Base-by-base conservation (phyloP, 225 moss, liverwort and hornwort species). In the Physcomitrellopsis africana region DNA sequence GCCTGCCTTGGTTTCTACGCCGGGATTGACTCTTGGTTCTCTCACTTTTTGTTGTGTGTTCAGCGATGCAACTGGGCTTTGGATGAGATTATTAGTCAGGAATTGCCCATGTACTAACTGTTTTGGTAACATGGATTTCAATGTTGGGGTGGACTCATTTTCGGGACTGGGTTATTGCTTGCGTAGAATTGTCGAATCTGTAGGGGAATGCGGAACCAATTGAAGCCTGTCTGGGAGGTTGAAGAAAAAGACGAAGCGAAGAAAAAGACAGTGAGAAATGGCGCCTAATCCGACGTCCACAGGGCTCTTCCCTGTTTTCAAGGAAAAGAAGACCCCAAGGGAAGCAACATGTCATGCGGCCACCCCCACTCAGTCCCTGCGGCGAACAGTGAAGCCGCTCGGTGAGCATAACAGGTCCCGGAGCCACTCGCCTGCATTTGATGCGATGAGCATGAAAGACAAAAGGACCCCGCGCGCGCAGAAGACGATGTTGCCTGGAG, bases 321-420 rank as follows among this genome's bases (percentile, higher is more conserved):
- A 78, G 62, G 86, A 83, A 46, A 83, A 70, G 61, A 79, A 74
- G 43, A 73, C 63, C 8, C 37, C 79, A 12, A 44, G 60, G 3
- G 68, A 0, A 17, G 42, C 64, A 0, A 0, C 11, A 41, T 72
- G 76, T 68, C 63, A 79, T 12, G 63, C 52, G 0, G 77, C 41
- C 0, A 74, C 82, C 18, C 78, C 82, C n/a, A 80, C 72, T 14
- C 55, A 69, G 29, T 75, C 82, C 10, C 66, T 77, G 55, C 82
- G 82, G 65, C 74, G 85, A 51, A 51, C 55, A 27, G 82, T 85
- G 47, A 82, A 88, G 76, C 88, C 88, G 10, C 78, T 88, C 22
- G 85, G 85, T 10, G 85, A 88, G 62, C 72, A 82, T 67, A 88
- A 88, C 64, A 71, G 80, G 72, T 69, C 82, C 0, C 77, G 75